Evolutionary conservation across 2,329 filamentous ascomycete genomes (phyloP), one percentile per base, ranked within the genome.

Genomic region (Leptographium radiaticola): DNA sequence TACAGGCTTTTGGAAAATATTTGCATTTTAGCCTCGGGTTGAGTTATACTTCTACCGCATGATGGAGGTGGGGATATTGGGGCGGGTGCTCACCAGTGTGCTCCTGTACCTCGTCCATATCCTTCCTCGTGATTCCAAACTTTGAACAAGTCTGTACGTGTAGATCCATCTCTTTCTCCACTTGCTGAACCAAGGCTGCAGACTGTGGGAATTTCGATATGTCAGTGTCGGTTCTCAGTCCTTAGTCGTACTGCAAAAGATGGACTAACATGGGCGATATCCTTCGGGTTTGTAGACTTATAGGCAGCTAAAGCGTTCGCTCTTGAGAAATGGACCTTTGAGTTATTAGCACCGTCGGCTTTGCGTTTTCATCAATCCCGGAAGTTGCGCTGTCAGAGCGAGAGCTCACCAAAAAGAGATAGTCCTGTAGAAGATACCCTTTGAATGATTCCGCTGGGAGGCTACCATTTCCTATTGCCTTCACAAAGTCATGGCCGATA

Each of bases 391-490:
- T 16, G 9, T 15, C 5, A 4, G 4, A 18, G 13, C 31, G 30
- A 30, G 31, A 33, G 2, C 75, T 44, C 62, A 93, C 86, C 45
- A 96, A 71, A 63, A 93, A 97, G 6, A 95, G 74, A 63, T 96
- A 96, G 63, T 97, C 91, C 62, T 97, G 91, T 11, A 93, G 77
- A 54, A 97, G 80, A 65, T 96, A 97, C 42, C 85, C 78, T 66
- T 89, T 93, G 73, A 95, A 97, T 0, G 82, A 84, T 45, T 86
- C 79, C 1, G 85, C 61, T 0, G 87, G 84, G 20, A 97, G 71
- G 9, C 79, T 84, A 0, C 89, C 89, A 55, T 84, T 75, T 0
- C 86, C 89, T 63, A 97, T 73, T 15, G 77, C 79, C 62, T 83
- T 73, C 44, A 95, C 87, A 63, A 97, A 97, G 0, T 84, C 80